Base-by-base conservation (phyloP, 1,139 yeast genomes). In the Lodderomyces parapsilosis region DNA sequence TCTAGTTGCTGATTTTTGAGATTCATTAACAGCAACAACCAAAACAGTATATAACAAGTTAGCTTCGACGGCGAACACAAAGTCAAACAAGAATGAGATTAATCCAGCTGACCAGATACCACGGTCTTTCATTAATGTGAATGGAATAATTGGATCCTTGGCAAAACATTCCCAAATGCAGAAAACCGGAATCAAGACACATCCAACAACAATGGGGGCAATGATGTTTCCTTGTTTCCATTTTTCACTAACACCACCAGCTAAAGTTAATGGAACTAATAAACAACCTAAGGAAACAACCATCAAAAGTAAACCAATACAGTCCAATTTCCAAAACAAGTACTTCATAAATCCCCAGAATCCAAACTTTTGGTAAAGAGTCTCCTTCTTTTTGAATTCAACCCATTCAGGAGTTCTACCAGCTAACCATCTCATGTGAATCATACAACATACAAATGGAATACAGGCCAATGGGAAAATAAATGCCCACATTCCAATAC, bases 401-500 rank as follows among this genome's bases (percentile, higher is more conserved):
- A 46, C 54, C 74, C 74, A 68, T 44, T 63, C 71, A 38, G 57
- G 58, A 31, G 70, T 61, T 38, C 51, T 58, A 20, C 66, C 61
- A n/a, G 74, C 74, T 40, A 51, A 46, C 50, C 55, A 54, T 51
- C 69, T 58, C 71, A 68, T 66, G 47, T 65, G 66, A 25, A 61
- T 20, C 59, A 63, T 52, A 44, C 68, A 62, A 8, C 52, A 48
- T 10, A 65, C 45, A 38, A 67, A 51, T 13, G 74, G 74, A 20
- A 68, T 44, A 50, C 64, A 61, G 13, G 67, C 55, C 38, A 67
- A 55, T 15, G 74, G 74, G 57, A 67, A 63, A 36, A 68, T 65
- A 46, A 65, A 66, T 1, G 73, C 74, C 70, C 70, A 69, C 62
- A 68, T 66, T 20, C 67, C 69, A 39, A 66, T 60, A 22, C 70